Conservation (phyloP, 108 stramenopile genomes). For the Epithemia pelagica region DNA sequence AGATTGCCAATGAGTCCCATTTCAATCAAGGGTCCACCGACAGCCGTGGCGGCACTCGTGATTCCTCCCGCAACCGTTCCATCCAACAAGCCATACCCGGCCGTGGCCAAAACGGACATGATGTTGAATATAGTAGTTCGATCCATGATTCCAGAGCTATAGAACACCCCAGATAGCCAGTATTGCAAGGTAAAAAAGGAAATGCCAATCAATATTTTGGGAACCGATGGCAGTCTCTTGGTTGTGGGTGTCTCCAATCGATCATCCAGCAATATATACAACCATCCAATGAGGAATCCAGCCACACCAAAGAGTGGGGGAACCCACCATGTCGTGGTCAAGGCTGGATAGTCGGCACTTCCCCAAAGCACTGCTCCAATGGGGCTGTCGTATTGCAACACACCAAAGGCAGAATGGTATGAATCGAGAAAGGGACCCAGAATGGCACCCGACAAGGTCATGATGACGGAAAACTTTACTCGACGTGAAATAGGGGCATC, state of each 20-base stretch:
- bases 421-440: constrained; percentile 84
- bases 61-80: constrained; percentile 53
- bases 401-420: constrained; percentile 75
- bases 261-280: constrained; percentile 64
- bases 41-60: constrained; percentile 59
- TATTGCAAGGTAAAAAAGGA: constrained; percentile 84
- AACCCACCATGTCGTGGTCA: constrained; percentile 81
- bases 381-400: constrained; percentile 70
- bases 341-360: constrained; percentile 28
- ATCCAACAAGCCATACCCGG: constrained; percentile 62
- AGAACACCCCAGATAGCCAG: constrained; percentile 70
- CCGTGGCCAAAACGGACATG: constrained; percentile 60
- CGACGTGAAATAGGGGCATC: no score
- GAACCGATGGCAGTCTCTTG: constrained; percentile 11
- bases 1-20: constrained; percentile 45
- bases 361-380: constrained; percentile 45
- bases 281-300: constrained; percentile 79
- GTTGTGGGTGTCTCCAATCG: constrained; percentile 15
- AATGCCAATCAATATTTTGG: constrained; percentile 66
- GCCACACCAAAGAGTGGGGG: constrained; percentile 79
- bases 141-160: constrained; percentile 29
- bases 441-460: constrained; percentile 59
- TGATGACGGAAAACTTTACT: constrained; percentile 40
- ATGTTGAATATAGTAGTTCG: constrained; percentile 46
- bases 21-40: constrained; percentile 83